These are phyloP conservation scores for Hypoxylon sp. DNA, from an alignment of 2,329 filamentous ascomycete species.

Conservation along the genomic window DNA sequence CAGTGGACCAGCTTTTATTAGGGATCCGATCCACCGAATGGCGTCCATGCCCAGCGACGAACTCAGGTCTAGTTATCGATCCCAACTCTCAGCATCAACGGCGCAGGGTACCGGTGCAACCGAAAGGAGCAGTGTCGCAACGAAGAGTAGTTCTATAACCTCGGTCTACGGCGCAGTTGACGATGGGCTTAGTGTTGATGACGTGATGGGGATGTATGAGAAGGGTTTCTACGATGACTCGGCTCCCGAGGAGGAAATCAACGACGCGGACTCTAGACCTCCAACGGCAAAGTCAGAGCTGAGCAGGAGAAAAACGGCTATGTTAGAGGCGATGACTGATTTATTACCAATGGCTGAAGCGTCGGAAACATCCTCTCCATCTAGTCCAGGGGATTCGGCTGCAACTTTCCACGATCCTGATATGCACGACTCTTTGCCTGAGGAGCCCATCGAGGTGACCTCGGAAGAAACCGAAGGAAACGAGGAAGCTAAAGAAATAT, in stretches of 20 bases:
- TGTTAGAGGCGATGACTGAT: constrained; percentile 59
- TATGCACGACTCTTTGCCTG: constrained; percentile 53
- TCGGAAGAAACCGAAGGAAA: background rate
- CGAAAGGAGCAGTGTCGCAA: constrained; percentile 84
- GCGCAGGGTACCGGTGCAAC: constrained; percentile 75
- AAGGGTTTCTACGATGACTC: constrained; percentile 70
- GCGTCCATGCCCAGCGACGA: constrained; percentile 65
- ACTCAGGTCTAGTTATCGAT: constrained; percentile 68
- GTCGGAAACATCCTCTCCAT: constrained; percentile 20
- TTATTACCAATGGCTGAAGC: constrained; percentile 50
- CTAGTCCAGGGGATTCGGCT: constrained; percentile 54
- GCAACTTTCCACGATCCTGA: constrained; percentile 56
- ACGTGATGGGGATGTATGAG: constrained; percentile 79
- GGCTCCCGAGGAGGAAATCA: constrained; percentile 61
- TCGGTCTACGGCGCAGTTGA: constrained; percentile 66
- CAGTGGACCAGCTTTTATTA: constrained; percentile 54
- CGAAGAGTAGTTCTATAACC: constrained; percentile 81
- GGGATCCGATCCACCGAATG: constrained; percentile 57
- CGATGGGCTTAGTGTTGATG: constrained; percentile 73
- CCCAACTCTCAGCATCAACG: constrained; percentile 67
- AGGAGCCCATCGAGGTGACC: constrained; percentile 45
- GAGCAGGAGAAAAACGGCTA: constrained; percentile 54
- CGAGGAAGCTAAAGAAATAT: background rate
- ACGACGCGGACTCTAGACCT: constrained; percentile 55
- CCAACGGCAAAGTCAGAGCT: constrained; percentile 57